Evolutionary conservation across 192 early-diverging fungal genomes (phyloP), one percentile per base, ranked within the genome.

Genomic region (Fimicolochytrium jonesii): DNA sequence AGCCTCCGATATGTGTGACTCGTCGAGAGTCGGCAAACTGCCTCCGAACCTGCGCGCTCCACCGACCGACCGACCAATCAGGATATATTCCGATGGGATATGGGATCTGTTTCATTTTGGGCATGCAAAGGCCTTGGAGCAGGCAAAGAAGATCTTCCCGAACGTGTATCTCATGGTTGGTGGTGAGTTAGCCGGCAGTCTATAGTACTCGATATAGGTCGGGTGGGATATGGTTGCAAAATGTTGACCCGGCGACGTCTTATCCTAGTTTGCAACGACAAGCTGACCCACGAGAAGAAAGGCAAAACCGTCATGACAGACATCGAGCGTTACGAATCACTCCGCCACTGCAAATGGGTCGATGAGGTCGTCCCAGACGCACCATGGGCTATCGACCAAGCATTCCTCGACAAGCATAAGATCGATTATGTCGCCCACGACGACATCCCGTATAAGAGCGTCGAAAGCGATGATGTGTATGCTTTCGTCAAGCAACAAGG

Each of bases 221-320:
- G n/a, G n/a, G n/a, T n/a, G n/a, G n/a, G n/a, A n/a, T n/a, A n/a
- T n/a, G n/a, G n/a, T n/a, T n/a, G n/a, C n/a, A n/a, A n/a, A n/a
- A n/a, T n/a, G n/a, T n/a, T n/a, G n/a, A n/a, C n/a, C n/a, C n/a
- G n/a, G n/a, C n/a, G n/a, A n/a, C n/a, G n/a, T n/a, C n/a, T n/a
- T n/a, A 39, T 39, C 37, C 37, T 18, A 67, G 70, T 72, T 20
- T 72, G 70, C 46, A 53, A 52, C 35, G 70, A 72, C 48, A n/a
- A 67, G 41, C 37, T 66, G 4, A 67, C 66, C 5, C 70, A 66
- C 61, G 29, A 32, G 29, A 66, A 72, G 29, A 72, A 72, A 41
- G 93, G 93, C 11, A 91, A 90, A 30, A 91, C 91, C 20, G 92
- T 95, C 33, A 92, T 95, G 92, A 87, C 80, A 54, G 91, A 93